A percentile compares a stretch with the other conserved stretches of the same genome.
phyloP scores from a whole-genome alignment of 768 basidiomycete species.

The Lactarius trivialis region DNA sequence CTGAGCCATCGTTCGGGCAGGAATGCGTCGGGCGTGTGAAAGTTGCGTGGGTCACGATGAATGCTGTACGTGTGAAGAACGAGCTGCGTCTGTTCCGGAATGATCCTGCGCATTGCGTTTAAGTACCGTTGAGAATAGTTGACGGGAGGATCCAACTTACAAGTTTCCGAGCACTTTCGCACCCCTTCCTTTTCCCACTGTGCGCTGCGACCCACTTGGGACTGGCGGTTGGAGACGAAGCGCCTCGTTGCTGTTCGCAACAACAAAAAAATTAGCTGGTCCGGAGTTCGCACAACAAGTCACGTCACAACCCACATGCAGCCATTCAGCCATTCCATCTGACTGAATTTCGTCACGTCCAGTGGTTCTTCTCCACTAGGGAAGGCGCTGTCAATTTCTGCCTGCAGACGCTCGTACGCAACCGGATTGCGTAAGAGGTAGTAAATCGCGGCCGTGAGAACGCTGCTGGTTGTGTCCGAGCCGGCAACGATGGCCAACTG shows the following conservation, averaged over 20 bases:
- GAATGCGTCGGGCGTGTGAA: background rate
- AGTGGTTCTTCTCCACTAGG: slow-evolving; percentile 1
- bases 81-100: background rate
- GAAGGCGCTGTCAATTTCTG: background rate
- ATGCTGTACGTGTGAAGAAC: background rate
- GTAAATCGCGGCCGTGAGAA: background rate
- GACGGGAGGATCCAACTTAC: background rate
- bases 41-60: background rate
- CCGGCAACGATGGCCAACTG: background rate
- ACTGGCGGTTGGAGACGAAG: background rate
- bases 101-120: background rate
- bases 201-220: background rate
- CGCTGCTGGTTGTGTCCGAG: background rate
- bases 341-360: background rate
- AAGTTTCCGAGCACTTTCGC: background rate
- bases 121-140: background rate
- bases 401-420: background rate
- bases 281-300: background rate
- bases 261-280: background rate
- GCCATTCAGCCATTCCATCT: slow-evolving; percentile 2
- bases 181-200: background rate
- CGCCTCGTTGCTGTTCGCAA: background rate
- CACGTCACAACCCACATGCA: background rate
- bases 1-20: background rate
- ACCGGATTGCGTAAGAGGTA: background rate